Base-by-base conservation (phyloP, 2,329 filamentous ascomycete species). In the Teratosphaeriaceae sp. region DNA sequence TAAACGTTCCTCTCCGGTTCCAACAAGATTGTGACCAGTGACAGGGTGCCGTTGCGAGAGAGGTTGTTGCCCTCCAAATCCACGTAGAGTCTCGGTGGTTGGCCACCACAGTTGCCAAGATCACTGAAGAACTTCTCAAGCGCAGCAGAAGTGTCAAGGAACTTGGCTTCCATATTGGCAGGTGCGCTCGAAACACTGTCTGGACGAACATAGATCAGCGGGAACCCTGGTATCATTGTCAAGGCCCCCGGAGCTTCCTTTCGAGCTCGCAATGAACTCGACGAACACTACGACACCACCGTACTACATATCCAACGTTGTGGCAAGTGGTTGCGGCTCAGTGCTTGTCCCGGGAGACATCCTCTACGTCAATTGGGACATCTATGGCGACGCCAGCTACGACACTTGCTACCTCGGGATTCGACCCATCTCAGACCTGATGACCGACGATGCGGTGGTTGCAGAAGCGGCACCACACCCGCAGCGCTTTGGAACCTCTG, bases 1-100 rank as follows among this genome's bases (percentile, higher is more conserved):
- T 40, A 26, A 5, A 40, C 26, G 8, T 22, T n/a, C 26, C 16
- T 31, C 38, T 40, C 27, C 29, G 26, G 15, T 16, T 49, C 44
- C 26, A 68, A 49, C 24, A 65, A 60, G 3, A 75, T 52, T 15
- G 64, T 58, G 1, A 75, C 19, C n/a, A 75, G 64, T 0, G 71
- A 72, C 12, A 76, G 56, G 5, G 58, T 63, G 2, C 72, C 71
- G 12, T 68, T 24, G 3, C 71, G 59, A 9, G 49, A 57, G 6
- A 75, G 66, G 7, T 69, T 60, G 6, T 64, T 55, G 2, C 73
- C 73, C 55, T 77, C 72, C 0, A 76, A 50, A 44, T 76, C 73
- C 12, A 77, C 20, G 50, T 66, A 76, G 2, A 76, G 55, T 23
- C 20, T 41, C 9, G 27, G 27, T 23, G 15, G 18, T n/a, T 29